A percentile compares a stretch with the other conserved stretches of the same genome.
phyloP scores from a whole-genome alignment of 176 grass and related monocot genomes.

The Sorghum bicolor region DNA sequence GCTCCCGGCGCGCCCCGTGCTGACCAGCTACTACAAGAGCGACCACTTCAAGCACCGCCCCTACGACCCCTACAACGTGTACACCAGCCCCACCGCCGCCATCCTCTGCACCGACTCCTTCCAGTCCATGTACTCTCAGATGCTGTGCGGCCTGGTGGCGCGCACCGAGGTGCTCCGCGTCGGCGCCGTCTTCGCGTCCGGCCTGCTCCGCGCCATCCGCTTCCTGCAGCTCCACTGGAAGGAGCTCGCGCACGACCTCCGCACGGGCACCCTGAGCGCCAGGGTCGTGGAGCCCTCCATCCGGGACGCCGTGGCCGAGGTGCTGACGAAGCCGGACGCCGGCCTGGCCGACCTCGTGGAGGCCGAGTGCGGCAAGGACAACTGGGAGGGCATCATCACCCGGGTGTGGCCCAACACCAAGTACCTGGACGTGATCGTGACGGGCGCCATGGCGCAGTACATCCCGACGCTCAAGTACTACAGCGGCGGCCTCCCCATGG shows the following conservation, averaged over 20 bases:
- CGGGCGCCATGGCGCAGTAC: slow-evolving; percentile 96
- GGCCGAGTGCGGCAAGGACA: slow-evolving; percentile 51
- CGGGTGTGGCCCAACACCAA: slow-evolving; percentile 91
- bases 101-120: slow-evolving; percentile 93
- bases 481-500: slow-evolving; percentile 79
- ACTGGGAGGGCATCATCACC: slow-evolving; percentile 73
- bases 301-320: slow-evolving; percentile 54
- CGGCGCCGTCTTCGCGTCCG: slow-evolving; percentile 94
- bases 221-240: slow-evolving; percentile 91
- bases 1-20: slow-evolving; percentile 70
- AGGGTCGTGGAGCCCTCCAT: slow-evolving; percentile 50
- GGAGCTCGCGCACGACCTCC: slow-evolving; percentile 62
- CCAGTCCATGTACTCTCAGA: slow-evolving; percentile 97
- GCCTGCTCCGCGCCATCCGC: slow-evolving; percentile 86
- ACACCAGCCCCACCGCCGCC: slow-evolving; percentile 87
- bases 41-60: slow-evolving; percentile 79
- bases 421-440: slow-evolving; percentile 99
- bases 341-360: slow-evolving; percentile 55
- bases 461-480: slow-evolving; percentile 93
- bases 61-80: slow-evolving; percentile 74
- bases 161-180: slow-evolving; percentile 82
- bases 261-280: slow-evolving; percentile 51
- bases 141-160: slow-evolving; percentile 76
- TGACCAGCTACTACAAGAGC: slow-evolving; percentile 99
- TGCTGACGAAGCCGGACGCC: slow-evolving; percentile 34